These are phyloP conservation scores for Fusarium neocosmosporiellum DNA, from an alignment of 2,329 filamentous ascomycete species.

Conservation along the genomic window DNA sequence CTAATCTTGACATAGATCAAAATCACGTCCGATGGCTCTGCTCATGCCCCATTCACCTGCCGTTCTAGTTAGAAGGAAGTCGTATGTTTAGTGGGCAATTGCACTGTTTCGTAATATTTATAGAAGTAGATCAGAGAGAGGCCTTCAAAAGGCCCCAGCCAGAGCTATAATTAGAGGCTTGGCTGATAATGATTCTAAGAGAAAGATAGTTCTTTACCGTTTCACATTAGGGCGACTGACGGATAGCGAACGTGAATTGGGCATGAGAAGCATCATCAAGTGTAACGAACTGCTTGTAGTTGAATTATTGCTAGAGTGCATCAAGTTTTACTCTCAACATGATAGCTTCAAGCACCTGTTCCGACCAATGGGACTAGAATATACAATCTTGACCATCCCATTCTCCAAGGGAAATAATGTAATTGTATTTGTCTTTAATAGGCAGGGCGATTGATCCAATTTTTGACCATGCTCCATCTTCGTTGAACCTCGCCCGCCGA, in stretches of 20 bases:
- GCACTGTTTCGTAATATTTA: neutral
- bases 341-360: neutral
- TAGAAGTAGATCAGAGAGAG: neutral
- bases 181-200: neutral
- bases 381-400: neutral
- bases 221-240: neutral
- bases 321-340: neutral
- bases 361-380: neutral
- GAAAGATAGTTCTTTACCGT: neutral
- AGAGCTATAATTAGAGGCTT: neutral
- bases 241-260: neutral
- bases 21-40: constrained; percentile 25
- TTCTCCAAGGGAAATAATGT: neutral
- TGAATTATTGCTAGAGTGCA: neutral
- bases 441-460: constrained; percentile 34
- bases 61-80: constrained; percentile 16
- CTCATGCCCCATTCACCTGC: constrained; percentile 40
- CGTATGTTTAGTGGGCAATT: neutral
- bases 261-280: neutral
- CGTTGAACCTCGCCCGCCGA: constrained; percentile 19
- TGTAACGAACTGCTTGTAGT: neutral
- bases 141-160: neutral
- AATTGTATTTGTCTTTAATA: constrained; percentile 11
- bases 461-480: constrained; percentile 31
- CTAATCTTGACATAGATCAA: constrained; percentile 21